These are phyloP conservation scores for Termitomyces sp. DNA, from an alignment of 768 basidiomycete genomes.

Conservation along the genomic window DNA sequence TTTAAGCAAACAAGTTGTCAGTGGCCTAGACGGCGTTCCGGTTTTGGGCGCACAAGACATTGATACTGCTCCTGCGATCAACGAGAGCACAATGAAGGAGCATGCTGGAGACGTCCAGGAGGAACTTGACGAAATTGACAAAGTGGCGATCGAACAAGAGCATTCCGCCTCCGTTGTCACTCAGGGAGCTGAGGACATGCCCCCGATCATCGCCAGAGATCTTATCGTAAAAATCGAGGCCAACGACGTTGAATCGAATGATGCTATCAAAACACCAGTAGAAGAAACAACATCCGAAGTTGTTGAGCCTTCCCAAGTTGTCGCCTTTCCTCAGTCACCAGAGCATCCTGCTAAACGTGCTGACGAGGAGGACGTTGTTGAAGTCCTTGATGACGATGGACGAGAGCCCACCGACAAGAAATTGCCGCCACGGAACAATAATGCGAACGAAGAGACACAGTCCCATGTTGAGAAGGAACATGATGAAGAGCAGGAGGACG, in stretches of 20 bases:
- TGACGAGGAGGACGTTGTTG: background rate
- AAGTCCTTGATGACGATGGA: background rate
- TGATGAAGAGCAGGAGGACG: background rate
- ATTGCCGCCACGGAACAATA: background rate
- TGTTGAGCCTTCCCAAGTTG: background rate
- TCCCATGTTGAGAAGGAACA: background rate
- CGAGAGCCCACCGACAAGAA: background rate
- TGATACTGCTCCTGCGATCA: conserved; percentile 18
- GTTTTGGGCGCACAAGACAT: background rate
- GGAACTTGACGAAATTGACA: conserved; percentile 14
- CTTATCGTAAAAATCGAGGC: background rate
- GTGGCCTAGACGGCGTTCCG: conserved; percentile 7
- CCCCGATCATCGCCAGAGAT: conserved; percentile 1
- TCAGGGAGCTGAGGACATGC: background rate
- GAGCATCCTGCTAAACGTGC: background rate
- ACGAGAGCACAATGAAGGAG: conserved; percentile 2
- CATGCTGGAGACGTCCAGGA: conserved; percentile 14
- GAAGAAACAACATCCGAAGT: background rate
- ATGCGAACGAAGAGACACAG: background rate
- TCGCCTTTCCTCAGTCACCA: background rate
- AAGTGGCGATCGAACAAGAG: conserved; percentile 1
- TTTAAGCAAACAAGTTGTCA: conserved; percentile 13
- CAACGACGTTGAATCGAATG: background rate
- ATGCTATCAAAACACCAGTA: background rate
- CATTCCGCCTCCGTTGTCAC: background rate